Evolutionary conservation across 2,329 filamentous ascomycete genomes (phyloP), one percentile per base, ranked within the genome.

Genomic region (Pestalotiopsis sp.): DNA sequence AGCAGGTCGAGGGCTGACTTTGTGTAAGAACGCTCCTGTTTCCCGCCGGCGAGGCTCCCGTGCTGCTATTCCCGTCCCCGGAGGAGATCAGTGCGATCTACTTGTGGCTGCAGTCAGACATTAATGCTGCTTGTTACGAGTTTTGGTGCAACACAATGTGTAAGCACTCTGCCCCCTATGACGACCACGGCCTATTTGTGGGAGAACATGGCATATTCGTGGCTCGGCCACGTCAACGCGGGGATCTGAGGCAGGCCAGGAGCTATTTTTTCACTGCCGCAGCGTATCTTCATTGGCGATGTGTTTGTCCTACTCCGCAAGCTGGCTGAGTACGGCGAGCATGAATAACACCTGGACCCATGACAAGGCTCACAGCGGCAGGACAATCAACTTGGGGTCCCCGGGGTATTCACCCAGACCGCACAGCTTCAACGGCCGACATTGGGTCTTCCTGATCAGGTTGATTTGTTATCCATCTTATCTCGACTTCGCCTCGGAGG

Each of bases 191-290:
- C 17, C 17, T 52, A 20, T 52, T 52, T 52, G 20, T 52, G 45
- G 45, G 4, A 17, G 12, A 65, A 23, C n/a, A 65, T 38, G 31
- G 25, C 23, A 55, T 45, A 58, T 55, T 41, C 27, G 27, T 13
- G 23, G 25, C 20, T 36, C 14, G 63, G 63, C 41, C 63, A 57
- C 63, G 63, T 65, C 63, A 65, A 65, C 63, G n/a, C 45, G 63
- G 57, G 63, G 41, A 57, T 65, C 45, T 65, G 63, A 58, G 57
- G 63, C 63, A 65, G n/a, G 11, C 45, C 20, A 49, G 63, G 49
- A 58, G 45, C 9, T 49, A 45, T 25, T 31, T n/a, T 20, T 20
- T 13, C 20, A 27, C 31, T 55, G 45, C 41, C 45, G 13, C 63
- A 55, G 17, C 14, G 57, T 41, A 45, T 45, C 62, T 20, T 39